Conservation (phyloP, 1,284 basidiomycete genomes). For the Moesziomyces globuligerus region DNA sequence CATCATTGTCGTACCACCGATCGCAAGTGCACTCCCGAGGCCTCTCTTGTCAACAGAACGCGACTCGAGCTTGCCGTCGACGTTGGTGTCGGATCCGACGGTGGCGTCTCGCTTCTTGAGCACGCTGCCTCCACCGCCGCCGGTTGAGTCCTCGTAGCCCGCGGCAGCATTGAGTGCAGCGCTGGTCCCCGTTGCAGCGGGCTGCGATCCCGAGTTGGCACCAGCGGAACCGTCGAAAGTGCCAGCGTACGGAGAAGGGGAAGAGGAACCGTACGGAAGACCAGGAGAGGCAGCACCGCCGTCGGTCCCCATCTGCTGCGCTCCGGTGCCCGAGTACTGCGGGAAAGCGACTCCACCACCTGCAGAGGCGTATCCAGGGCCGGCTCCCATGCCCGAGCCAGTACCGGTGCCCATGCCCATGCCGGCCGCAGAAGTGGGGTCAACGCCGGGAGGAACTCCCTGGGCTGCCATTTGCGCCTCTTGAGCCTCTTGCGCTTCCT, state of each 20-base stretch:
- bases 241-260: too few species aligned
- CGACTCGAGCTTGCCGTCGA: background rate
- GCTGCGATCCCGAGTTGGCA: too few species aligned
- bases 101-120: conserved; percentile 23
- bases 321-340: too few species aligned
- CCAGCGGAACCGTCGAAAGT: too few species aligned
- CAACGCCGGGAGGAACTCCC: too few species aligned
- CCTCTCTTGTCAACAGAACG: conserved; percentile 25
- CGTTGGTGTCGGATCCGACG: background rate
- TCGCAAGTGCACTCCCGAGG: conserved; percentile 2
- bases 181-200: too few species aligned
- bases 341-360: too few species aligned
- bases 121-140: conserved; percentile 2
- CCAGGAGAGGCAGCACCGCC: too few species aligned
- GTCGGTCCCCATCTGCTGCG: too few species aligned
- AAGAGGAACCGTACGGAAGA: too few species aligned
- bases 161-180: conserved; percentile 25
- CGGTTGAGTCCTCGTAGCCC: conserved; percentile 6
- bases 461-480: conserved; percentile 1
- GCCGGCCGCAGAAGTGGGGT: background rate
- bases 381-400: background rate
- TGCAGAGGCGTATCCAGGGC: too few species aligned
- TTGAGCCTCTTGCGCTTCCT: conserved; percentile 5
- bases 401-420: background rate
- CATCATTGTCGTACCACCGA: conserved; percentile 34